Evolutionary conservation across 1,139 yeast genomes (phyloP).

Genomic region (Lodderomyces pseudojiufengensis): DNA sequence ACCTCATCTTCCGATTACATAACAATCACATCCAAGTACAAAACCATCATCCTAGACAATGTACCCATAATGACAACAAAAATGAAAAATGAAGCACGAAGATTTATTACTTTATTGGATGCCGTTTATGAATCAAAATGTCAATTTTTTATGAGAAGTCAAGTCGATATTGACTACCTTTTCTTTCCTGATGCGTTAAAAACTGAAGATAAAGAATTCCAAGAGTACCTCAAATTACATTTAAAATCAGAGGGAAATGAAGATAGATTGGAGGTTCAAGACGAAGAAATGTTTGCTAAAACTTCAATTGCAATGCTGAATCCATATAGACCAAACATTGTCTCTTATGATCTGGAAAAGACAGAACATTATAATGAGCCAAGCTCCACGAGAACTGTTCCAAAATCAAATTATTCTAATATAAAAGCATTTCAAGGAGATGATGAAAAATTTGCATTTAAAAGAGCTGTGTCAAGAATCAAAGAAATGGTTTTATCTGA

Average conservation of each 20-base stretch:
- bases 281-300: conserved; percentile 67
- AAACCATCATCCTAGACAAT: conserved; percentile 54
- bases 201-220: conserved; percentile 16
- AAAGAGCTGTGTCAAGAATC: conserved; percentile 66
- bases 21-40: conserved; percentile 58
- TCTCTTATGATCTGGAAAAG: conserved; percentile 51
- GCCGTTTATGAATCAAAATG: conserved; percentile 69
- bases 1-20: conserved; percentile 69
- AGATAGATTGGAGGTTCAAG: conserved; percentile 46
- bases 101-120: conserved; percentile 64
- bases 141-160: conserved; percentile 50
- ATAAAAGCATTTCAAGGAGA: conserved; percentile 67
- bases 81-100: conserved; percentile 65
- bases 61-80: conserved; percentile 58
- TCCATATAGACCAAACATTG: conserved; percentile 69
- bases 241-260: conserved; percentile 15
- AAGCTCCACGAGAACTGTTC: conserved; percentile 14
- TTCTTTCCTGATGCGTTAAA: conserved; percentile 54
- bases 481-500: conserved; percentile 62
- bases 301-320: conserved; percentile 56
- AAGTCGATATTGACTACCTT: conserved; percentile 45
- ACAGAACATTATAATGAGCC: conserved; percentile 33
- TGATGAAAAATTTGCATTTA: conserved; percentile 73
- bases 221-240: conserved; percentile 8
- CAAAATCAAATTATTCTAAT: conserved; percentile 25